Evolutionary conservation across 179 eudicot genomes (phyloP).

Genomic region (Silene coronaria): DNA sequence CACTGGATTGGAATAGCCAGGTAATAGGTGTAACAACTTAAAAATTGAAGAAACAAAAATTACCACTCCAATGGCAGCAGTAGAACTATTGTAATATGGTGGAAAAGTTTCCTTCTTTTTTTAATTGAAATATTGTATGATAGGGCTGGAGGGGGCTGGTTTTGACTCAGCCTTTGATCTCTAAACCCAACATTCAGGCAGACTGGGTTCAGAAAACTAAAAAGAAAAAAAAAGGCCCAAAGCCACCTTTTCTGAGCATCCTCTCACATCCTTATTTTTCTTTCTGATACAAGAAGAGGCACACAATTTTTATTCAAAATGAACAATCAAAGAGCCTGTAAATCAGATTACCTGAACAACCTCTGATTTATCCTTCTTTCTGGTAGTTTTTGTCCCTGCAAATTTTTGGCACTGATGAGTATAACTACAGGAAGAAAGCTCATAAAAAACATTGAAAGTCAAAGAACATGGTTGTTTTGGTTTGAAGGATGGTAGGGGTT

Average conservation of each 20-base stretch:
- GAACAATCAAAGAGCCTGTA: not conserved
- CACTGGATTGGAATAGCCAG: too few relatives aligned
- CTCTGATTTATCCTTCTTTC: constrained; percentile 25
- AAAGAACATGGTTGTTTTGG: not conserved
- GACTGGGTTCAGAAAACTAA: not conserved
- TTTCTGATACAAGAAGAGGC: not conserved
- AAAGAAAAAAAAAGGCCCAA: not conserved
- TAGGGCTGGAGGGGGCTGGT: too few relatives aligned
- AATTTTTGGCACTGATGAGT: not conserved
- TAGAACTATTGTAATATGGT: too few relatives aligned
- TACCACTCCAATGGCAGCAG: too few relatives aligned
- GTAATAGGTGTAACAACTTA: too few relatives aligned
- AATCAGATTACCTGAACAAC: constrained; percentile 25
- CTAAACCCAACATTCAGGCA: not conserved
- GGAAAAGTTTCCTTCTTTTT: too few relatives aligned
- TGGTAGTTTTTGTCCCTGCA: constrained; percentile 24
- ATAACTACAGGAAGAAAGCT: not conserved
- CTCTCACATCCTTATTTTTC: too few relatives aligned
- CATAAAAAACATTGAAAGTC: not conserved
- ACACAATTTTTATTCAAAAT: not conserved
- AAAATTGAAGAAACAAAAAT: too few relatives aligned
- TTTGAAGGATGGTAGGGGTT: too few relatives aligned
- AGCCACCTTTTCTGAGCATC: not conserved
- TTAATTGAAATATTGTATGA: not conserved
- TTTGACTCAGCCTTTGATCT: not conserved